A percentile compares a stretch with the other conserved stretches of the same genome.
These are phyloP conservation scores for Yarrowia osloensis DNA, from an alignment of 805 yeast genomes.

Conservation along the genomic window DNA sequence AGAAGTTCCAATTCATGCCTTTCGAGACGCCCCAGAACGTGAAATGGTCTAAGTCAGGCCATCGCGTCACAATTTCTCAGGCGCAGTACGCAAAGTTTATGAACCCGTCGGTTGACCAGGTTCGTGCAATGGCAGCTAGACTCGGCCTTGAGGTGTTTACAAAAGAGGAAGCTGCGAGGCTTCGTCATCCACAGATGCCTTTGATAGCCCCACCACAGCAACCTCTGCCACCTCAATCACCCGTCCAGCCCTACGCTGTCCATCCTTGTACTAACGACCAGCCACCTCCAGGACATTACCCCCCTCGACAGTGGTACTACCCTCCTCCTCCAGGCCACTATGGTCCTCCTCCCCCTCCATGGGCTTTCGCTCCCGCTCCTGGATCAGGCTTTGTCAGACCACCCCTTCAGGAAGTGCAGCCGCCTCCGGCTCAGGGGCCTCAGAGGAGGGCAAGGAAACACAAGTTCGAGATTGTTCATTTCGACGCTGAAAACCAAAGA, in stretches of 20 bases:
- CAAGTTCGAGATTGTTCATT: not conserved
- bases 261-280: not conserved
- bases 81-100: not conserved
- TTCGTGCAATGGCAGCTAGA: not conserved
- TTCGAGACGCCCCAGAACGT: not conserved
- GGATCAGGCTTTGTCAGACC: not conserved
- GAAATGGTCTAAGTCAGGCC: too few relatives aligned
- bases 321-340: too few relatives aligned
- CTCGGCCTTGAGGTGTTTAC: not conserved
- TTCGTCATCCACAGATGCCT: not conserved
- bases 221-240: not conserved
- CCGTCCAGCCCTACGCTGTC: not conserved
- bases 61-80: not conserved
- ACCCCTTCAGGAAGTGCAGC: not conserved
- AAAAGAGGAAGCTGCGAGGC: not conserved
- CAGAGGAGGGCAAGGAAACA: not conserved
- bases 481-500: not conserved
- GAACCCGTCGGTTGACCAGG: not conserved
- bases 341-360: too few relatives aligned
- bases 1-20: not conserved
- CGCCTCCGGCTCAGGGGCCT: too few relatives aligned
- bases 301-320: too few relatives aligned
- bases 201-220: too few relatives aligned
- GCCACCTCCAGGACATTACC: not conserved
- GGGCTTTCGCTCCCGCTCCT: not conserved